phyloP scores from a whole-genome alignment of 2,329 filamentous ascomycete genomes.

The Zymoseptoria ardabiliae region DNA sequence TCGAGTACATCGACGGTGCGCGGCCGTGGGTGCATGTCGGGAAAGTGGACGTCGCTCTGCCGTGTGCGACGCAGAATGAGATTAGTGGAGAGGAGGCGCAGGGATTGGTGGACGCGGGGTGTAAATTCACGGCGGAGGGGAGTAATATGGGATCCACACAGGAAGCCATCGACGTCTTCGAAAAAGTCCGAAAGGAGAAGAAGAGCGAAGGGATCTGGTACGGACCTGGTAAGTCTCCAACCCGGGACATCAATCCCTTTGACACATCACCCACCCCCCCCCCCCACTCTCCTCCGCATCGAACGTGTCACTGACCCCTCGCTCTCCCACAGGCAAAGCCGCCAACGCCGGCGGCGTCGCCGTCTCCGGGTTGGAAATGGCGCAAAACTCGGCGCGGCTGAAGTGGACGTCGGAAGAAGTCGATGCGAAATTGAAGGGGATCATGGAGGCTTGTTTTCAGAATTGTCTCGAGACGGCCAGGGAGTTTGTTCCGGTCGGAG shows the following conservation, averaged over 20 bases:
- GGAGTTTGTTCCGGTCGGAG: conserved; percentile 66
- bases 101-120: conserved; percentile 67
- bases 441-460: conserved; percentile 92
- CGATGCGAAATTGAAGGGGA: conserved; percentile 74
- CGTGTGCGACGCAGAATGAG: conserved; percentile 95
- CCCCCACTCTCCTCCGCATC: background rate
- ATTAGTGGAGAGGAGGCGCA: conserved; percentile 85
- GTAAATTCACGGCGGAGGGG: conserved; percentile 85
- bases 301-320: conserved; percentile 1
- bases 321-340: conserved; percentile 57
- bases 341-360: conserved; percentile 97
- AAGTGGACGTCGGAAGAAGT: conserved; percentile 86
- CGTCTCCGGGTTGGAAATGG: conserved; percentile 97
- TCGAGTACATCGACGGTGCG: conserved; percentile 79
- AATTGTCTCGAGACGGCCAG: conserved; percentile 83
- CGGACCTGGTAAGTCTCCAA: conserved; percentile 55
- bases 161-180: conserved; percentile 88
- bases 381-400: conserved; percentile 86
- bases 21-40: conserved; percentile 89
- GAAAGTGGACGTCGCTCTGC: conserved; percentile 83
- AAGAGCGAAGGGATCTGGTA: conserved; percentile 82
- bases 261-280: background rate
- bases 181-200: conserved; percentile 62
- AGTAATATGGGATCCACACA: conserved; percentile 99
- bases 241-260: too few relatives aligned